These are phyloP conservation scores for Leishmania arabica DNA, from an alignment of 208 protist genomes.

Conservation along the genomic window DNA sequence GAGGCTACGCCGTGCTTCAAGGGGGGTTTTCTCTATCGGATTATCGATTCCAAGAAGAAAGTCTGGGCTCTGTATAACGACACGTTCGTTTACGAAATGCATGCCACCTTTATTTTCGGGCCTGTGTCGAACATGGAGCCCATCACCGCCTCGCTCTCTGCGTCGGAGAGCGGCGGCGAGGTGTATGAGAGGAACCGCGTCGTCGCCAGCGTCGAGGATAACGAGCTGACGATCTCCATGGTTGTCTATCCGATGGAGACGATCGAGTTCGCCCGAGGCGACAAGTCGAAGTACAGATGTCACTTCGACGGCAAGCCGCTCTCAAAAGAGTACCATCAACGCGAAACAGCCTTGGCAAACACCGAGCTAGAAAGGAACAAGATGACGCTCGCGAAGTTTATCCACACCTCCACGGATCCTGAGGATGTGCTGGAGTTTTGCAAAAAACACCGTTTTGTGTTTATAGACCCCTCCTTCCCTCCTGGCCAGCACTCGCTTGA, in stretches of 20 bases:
- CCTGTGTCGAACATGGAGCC: conserved; percentile 31
- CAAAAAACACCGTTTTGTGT: conserved; percentile 47
- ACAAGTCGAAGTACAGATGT: conserved; percentile 55
- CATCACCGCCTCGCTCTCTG: conserved; percentile 8
- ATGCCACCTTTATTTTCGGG: conserved; percentile 68
- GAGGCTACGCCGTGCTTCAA: conserved; percentile 64
- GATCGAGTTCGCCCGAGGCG: conserved; percentile 68
- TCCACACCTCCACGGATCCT: conserved; percentile 35
- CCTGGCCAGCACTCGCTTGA: conserved; percentile 72
- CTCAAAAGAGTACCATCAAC: conserved; percentile 58
- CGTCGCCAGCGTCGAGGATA: conserved; percentile 62
- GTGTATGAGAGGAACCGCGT: conserved; percentile 27
- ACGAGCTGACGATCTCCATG: conserved; percentile 46
- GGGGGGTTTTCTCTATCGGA: conserved; percentile 68
- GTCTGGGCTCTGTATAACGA: conserved; percentile 89
- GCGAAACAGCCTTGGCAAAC: conserved; percentile 49
- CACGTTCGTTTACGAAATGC: conserved; percentile 68
- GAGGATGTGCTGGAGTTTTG: conserved; percentile 61
- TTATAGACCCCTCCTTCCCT: conserved; percentile 77
- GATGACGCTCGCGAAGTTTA: conserved; percentile 33
- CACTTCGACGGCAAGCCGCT: conserved; percentile 61
- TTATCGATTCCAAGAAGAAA: conserved; percentile 53
- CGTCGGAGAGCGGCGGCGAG: conserved; percentile 8
- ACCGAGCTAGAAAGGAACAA: conserved; percentile 48
- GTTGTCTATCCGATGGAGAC: conserved; percentile 79